phyloP scores from a whole-genome alignment of 257 asterid species.

The Capsicum rhomboideum region DNA sequence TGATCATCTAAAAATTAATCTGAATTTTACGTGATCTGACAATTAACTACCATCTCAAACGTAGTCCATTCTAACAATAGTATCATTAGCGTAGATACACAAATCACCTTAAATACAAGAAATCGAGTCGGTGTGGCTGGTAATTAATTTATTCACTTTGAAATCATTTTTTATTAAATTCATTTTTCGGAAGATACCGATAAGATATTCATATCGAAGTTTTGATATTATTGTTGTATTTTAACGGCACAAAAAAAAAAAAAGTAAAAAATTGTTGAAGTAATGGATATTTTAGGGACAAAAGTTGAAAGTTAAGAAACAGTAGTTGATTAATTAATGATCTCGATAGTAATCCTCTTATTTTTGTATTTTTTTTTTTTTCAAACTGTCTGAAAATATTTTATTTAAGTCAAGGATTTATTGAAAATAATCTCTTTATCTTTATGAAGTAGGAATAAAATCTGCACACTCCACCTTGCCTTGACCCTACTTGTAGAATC shows the following conservation, averaged over 20 bases:
- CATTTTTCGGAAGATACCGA: not conserved
- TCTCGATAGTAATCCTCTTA: not conserved
- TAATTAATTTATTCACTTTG: not conserved
- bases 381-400: no score
- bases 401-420: no score
- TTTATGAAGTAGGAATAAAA: no score
- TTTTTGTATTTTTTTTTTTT: no score
- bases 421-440: no score
- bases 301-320: not conserved
- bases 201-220: not conserved
- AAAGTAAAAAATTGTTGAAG: not conserved
- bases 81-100: not conserved
- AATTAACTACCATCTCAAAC: not conserved
- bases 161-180: not conserved
- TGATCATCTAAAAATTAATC: no score
- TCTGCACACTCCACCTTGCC: no score
- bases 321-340: not conserved
- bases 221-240: not conserved
- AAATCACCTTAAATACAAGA: not conserved
- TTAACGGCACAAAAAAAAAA: not conserved
- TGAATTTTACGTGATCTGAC: not conserved
- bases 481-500: no score
- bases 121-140: not conserved
- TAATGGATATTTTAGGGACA: not conserved
- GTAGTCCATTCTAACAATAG: not conserved